Evolutionary conservation across 192 early-diverging fungal genomes (phyloP).

Genomic region (Backusella liffmaniae): DNA sequence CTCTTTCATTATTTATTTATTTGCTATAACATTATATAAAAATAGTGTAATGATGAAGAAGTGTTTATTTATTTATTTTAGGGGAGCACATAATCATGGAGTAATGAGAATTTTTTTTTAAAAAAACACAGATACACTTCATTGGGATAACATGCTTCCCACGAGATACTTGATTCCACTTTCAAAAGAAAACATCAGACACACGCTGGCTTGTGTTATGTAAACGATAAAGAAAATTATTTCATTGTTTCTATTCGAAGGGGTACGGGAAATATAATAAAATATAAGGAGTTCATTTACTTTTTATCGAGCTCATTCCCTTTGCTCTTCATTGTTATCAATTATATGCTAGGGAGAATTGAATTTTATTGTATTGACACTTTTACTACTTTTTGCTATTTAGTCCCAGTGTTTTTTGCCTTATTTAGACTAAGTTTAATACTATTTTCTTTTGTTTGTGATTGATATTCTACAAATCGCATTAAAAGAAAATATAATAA

Average conservation of each 20-base stretch:
- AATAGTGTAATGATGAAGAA: background rate
- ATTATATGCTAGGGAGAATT: background rate
- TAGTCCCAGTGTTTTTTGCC: background rate
- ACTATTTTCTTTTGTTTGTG: background rate
- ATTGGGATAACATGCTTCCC: background rate
- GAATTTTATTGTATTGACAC: background rate
- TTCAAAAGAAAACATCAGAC: background rate
- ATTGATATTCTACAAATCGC: background rate
- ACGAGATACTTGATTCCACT: background rate
- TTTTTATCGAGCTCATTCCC: background rate
- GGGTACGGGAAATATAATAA: background rate
- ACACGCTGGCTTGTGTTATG: background rate
- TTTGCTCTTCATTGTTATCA: background rate
- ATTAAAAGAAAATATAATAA: too few species aligned
- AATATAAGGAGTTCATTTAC: background rate
- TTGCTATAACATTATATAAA: background rate
- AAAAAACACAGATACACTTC: background rate
- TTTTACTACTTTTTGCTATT: background rate
- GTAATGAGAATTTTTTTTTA: constrained; percentile 5
- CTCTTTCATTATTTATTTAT: background rate
- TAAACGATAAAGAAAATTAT: background rate
- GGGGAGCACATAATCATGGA: background rate
- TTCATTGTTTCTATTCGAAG: background rate
- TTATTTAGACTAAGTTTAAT: background rate
- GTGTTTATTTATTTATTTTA: background rate